Conservation (phyloP, 768 basidiomycete species). For the Hygrophorus pudorinus region DNA sequence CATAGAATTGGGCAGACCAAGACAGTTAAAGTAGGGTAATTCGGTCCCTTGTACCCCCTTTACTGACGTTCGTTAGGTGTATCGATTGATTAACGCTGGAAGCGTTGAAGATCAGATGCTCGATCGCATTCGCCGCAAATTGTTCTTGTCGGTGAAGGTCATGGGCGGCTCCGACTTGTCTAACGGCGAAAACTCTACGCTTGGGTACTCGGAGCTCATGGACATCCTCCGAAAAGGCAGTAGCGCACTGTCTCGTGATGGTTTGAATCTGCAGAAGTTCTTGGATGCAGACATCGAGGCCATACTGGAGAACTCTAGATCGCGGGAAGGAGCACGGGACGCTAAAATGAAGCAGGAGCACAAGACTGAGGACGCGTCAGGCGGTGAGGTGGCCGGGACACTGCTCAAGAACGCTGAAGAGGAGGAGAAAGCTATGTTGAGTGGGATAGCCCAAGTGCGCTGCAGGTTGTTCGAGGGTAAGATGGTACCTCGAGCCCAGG, state of each 20-base stretch:
- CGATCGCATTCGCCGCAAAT: slow-evolving; percentile 58
- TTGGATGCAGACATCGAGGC: slow-evolving; percentile 31
- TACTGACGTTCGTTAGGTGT: slow-evolving; percentile 33
- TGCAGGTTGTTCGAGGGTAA: slow-evolving; percentile 50
- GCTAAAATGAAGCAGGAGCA: slow-evolving; percentile 35
- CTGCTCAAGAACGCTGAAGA: slow-evolving; percentile 37
- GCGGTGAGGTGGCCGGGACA: slow-evolving; percentile 11
- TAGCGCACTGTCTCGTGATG: slow-evolving; percentile 36
- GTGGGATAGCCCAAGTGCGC: slow-evolving; percentile 49
- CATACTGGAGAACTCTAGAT: slow-evolving; percentile 36
- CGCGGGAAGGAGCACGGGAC: slow-evolving; percentile 31
- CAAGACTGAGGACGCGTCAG: slow-evolving; percentile 9
- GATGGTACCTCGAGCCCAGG: slow-evolving; percentile 17
- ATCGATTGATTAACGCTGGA: slow-evolving; percentile 57
- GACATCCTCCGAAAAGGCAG: slow-evolving; percentile 49
- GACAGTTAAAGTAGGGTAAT: slow-evolving; percentile 40
- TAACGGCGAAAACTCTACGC: slow-evolving; percentile 13
- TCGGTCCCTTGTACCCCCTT: background rate
- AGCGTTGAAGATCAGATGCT: slow-evolving; percentile 74
- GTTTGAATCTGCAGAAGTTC: slow-evolving; percentile 34
- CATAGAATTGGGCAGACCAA: slow-evolving; percentile 77
- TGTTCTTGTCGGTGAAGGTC: slow-evolving; percentile 56
- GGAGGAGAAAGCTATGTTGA: slow-evolving; percentile 40
- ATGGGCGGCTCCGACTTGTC: slow-evolving; percentile 33
- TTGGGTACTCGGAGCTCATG: slow-evolving; percentile 38